phyloP scores from a whole-genome alignment of 352 stramenopile genomes.

The Phytophthora capsici region DNA sequence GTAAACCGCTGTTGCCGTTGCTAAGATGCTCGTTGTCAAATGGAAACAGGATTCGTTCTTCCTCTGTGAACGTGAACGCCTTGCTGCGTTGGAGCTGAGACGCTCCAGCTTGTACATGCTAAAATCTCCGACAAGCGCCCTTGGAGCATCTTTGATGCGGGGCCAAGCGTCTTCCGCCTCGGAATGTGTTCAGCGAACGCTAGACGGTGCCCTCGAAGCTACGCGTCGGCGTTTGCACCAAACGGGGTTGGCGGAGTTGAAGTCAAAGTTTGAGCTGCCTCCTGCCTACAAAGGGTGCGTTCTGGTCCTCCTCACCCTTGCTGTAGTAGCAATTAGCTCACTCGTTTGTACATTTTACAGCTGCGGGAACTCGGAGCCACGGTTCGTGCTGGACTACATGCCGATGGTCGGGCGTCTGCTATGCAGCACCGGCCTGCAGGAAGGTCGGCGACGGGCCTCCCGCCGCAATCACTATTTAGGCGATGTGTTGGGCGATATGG shows the following conservation, averaged over 20 bases:
- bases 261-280: constrained; percentile 61
- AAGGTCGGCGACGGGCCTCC: constrained; percentile 66
- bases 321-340: constrained; percentile 20
- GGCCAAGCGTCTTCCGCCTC: constrained; percentile 24
- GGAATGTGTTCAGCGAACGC: constrained; percentile 40
- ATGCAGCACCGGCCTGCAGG: constrained; percentile 54
- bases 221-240: constrained; percentile 27
- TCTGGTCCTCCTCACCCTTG: background rate
- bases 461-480: constrained; percentile 81
- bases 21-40: constrained; percentile 1
- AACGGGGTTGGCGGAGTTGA: constrained; percentile 38
- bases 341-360: constrained; percentile 23
- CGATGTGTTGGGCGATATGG: constrained; percentile 76
- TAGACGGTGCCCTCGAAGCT: constrained; percentile 37
- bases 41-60: constrained; percentile 35
- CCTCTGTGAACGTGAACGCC: constrained; percentile 31
- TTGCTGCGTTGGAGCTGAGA: constrained; percentile 30
- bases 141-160: constrained; percentile 22
- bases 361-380: constrained; percentile 40
- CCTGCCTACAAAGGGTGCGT: constrained; percentile 51
- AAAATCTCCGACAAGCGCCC: constrained; percentile 11
- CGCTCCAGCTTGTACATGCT: constrained; percentile 41
- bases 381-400: constrained; percentile 74
- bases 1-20: background rate
- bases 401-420: constrained; percentile 69